phyloP scores from a whole-genome alignment of 495 filamentous ascomycete genomes.

The Halenospora varia region DNA sequence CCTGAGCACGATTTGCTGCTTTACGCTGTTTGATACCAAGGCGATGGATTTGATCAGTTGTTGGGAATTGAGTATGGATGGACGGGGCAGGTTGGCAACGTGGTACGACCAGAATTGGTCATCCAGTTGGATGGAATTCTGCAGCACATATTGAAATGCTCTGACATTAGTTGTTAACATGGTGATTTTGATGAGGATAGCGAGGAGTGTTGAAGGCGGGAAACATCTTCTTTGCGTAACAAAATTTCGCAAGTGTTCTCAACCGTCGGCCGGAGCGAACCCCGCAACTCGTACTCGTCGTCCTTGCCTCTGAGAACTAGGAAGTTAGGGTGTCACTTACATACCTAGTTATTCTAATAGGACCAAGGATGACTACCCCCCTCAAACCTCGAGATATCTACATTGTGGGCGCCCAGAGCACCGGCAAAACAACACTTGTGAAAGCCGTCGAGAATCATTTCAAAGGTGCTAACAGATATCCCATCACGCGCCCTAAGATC shows the following conservation, averaged over 20 bases:
- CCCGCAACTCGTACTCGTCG: no score
- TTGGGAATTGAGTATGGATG: conserved; percentile 18
- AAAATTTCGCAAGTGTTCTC: no score
- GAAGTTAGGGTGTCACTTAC: no score
- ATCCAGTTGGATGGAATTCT: conserved; percentile 25
- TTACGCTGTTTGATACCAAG: conserved; percentile 26
- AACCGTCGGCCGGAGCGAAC: no score
- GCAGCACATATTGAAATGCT: conserved; percentile 24
- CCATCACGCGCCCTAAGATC: conserved; percentile 19
- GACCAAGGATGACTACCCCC: no score
- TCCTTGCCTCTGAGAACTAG: no score
- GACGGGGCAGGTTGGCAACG: conserved; percentile 27
- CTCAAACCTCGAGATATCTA: conserved; percentile 38
- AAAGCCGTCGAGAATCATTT: conserved; percentile 33
- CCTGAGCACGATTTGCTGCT: conserved; percentile 28
- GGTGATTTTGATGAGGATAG: not conserved
- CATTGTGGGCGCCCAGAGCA: conserved; percentile 46
- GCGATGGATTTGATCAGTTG: conserved; percentile 33
- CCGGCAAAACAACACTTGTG: conserved; percentile 48
- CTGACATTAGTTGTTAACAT: conserved; percentile 13
- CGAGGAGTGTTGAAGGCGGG: not conserved
- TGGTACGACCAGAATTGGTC: conserved; percentile 31
- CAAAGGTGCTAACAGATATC: not conserved
- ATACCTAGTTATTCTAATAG: no score
- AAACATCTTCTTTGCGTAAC: conserved; percentile 5